These are phyloP conservation scores for Fusarium sp. DNA, from an alignment of 2,329 filamentous ascomycete genomes.

Conservation along the genomic window DNA sequence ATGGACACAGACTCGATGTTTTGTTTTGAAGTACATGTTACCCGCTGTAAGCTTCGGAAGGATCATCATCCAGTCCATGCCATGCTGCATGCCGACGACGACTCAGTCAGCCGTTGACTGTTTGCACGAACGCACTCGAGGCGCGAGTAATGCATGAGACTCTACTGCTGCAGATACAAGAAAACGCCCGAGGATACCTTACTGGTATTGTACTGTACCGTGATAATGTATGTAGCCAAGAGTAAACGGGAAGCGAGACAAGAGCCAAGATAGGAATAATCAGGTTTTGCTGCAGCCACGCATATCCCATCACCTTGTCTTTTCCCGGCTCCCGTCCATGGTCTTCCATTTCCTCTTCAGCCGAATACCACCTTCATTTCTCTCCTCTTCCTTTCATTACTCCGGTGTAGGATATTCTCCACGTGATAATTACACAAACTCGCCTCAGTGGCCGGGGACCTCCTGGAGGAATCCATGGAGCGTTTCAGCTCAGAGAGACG, in stretches of 20 bases:
- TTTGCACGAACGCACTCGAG: not conserved
- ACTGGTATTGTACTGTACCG: not conserved
- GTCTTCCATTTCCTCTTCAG: not conserved
- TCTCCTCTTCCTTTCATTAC: not conserved
- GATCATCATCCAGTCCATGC: too few relatives aligned
- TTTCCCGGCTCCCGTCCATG: not conserved
- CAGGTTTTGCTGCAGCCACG: constrained; percentile 3
- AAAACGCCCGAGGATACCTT: not conserved
- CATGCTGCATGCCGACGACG: too few relatives aligned
- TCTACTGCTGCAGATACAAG: not conserved
- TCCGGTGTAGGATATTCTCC: constrained; percentile 1
- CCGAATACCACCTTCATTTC: not conserved
- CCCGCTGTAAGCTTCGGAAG: constrained; percentile 7
- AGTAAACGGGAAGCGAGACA: not conserved
- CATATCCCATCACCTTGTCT: not conserved
- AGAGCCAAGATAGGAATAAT: constrained; percentile 6
- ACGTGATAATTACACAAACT: constrained; percentile 7
- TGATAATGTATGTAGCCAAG: constrained; percentile 1
- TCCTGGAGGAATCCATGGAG: constrained; percentile 1
- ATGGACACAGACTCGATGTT: not conserved
- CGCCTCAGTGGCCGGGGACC: constrained; percentile 3
- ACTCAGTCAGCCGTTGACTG: not conserved
- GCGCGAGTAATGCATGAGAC: not conserved
- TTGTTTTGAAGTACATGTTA: constrained; percentile 3
- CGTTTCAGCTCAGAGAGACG: constrained; percentile 13